Percentiles rank a stretch among this genome's conserved stretches.
These are phyloP conservation scores for Mycena galericulata DNA, from an alignment of 768 basidiomycete species.

Conservation along the genomic window DNA sequence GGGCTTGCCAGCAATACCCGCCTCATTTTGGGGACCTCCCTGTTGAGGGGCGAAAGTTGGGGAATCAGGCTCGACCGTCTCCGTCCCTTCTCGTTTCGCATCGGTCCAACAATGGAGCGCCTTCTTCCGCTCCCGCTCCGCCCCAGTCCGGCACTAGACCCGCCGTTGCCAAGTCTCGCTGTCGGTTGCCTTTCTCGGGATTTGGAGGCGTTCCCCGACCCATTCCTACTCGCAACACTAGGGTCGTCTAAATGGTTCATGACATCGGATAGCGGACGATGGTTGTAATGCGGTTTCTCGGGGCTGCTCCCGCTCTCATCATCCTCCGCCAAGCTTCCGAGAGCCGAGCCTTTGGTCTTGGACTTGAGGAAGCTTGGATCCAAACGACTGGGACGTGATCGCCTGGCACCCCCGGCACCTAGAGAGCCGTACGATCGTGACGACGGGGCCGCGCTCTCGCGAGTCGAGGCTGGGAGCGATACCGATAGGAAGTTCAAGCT, in stretches of 20 bases:
- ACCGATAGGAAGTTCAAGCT: constrained; percentile 63
- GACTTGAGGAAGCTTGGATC: constrained; percentile 78
- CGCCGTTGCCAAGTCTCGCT: constrained; percentile 22
- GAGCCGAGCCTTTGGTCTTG: constrained; percentile 56
- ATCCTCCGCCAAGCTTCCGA: constrained; percentile 78
- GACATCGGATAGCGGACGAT: constrained; percentile 71
- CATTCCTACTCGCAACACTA: constrained; percentile 28
- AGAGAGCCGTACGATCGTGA: constrained; percentile 43
- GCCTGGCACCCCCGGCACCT: constrained; percentile 49
- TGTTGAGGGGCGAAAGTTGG: constrained; percentile 63
- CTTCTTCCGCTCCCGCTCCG: constrained; percentile 59
- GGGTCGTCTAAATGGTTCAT: constrained; percentile 64
- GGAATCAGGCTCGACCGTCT: constrained; percentile 87
- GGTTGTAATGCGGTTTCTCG: constrained; percentile 42
- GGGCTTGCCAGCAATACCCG: constrained; percentile 65
- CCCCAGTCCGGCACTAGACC: constrained; percentile 33
- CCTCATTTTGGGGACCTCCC: constrained; percentile 53
- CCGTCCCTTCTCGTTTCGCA: constrained; percentile 77
- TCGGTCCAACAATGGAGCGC: constrained; percentile 82
- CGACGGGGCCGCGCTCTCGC: constrained; percentile 39
- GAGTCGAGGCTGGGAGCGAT: constrained; percentile 53
- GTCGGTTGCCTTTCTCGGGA: constrained; percentile 58
- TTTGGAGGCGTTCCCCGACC: constrained; percentile 50
- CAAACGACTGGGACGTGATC: constrained; percentile 74
- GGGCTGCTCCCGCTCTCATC: constrained; percentile 64